phyloP scores from a whole-genome alignment of 306 rosid genomes.

The Potentilla sterilis region DNA sequence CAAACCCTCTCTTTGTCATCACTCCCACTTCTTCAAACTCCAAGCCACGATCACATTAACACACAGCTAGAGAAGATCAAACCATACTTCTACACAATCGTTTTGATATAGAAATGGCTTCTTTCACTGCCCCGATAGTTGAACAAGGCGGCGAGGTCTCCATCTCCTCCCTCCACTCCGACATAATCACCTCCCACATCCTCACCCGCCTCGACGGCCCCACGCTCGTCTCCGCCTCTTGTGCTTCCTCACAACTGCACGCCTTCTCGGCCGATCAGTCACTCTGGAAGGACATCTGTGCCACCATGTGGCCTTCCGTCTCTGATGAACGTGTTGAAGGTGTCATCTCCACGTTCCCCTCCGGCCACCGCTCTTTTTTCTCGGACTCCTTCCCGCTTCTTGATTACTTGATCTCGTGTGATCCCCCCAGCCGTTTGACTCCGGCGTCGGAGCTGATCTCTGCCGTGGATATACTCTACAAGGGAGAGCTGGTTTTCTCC shows the following conservation, averaged over 20 bases:
- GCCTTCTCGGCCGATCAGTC: slow-evolving; percentile 48
- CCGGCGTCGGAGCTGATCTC: slow-evolving; percentile 45
- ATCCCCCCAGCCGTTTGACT: background rate
- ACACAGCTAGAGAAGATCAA: background rate
- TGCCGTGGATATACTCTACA: slow-evolving; percentile 66
- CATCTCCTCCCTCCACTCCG: slow-evolving; percentile 52
- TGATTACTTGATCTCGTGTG: slow-evolving; percentile 10
- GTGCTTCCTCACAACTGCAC: slow-evolving; percentile 47
- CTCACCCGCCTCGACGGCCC: slow-evolving; percentile 73
- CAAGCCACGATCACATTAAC: background rate
- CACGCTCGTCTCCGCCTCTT: slow-evolving; percentile 50
- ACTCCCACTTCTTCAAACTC: background rate
- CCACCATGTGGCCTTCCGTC: slow-evolving; percentile 73
- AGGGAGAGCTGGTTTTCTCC: slow-evolving; percentile 51
- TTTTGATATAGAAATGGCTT: slow-evolving; percentile 11
- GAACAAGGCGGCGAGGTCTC: slow-evolving; percentile 12
- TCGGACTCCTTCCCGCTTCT: slow-evolving; percentile 65
- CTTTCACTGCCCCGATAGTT: slow-evolving; percentile 8
- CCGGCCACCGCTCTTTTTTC: slow-evolving; percentile 62
- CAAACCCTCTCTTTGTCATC: background rate
- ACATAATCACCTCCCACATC: slow-evolving; percentile 65
- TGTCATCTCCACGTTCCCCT: slow-evolving; percentile 50
- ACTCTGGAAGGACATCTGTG: slow-evolving; percentile 60
- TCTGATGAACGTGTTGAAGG: slow-evolving; percentile 24
- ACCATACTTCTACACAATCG: background rate